phyloP scores from a whole-genome alignment of 139 green algal species.

The Dunaliella primolecta region DNA sequence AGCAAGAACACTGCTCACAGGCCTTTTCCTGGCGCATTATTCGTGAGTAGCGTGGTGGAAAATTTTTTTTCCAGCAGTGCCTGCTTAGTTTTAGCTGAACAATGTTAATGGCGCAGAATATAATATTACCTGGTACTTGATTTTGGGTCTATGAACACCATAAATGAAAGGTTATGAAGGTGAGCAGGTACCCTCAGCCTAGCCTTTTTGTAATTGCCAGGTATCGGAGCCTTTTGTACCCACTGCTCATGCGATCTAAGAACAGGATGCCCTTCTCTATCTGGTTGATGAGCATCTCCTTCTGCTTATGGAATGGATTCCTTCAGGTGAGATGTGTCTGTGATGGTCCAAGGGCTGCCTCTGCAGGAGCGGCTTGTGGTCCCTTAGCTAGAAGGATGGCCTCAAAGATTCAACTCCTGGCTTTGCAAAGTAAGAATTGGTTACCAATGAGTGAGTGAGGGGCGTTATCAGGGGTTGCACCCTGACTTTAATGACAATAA shows the following conservation, averaged over 20 bases:
- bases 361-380: neutral
- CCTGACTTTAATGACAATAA: too few relatives aligned
- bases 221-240: constrained; percentile 59
- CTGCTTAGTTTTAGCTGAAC: too few relatives aligned
- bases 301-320: constrained; percentile 73
- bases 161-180: too few relatives aligned
- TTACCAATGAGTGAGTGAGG: neutral
- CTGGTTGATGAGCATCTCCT: constrained; percentile 51
- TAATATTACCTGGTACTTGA: too few relatives aligned
- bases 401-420: neutral
- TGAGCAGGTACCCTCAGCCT: too few relatives aligned
- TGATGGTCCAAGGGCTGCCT: neutral
- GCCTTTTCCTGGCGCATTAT: constrained; percentile 54
- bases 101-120: too few relatives aligned
- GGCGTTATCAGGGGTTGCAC: too few relatives aligned
- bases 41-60: too few relatives aligned
- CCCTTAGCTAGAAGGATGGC: neutral
- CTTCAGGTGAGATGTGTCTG: constrained; percentile 47
- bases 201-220: too few relatives aligned
- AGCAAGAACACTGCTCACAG: constrained; percentile 16
- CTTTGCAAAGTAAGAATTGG: neutral
- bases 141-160: too few relatives aligned
- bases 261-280: constrained; percentile 63
- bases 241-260: constrained; percentile 38
- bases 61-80: too few relatives aligned